Conservation (phyloP, 108 stramenopile species). For the Pelagomonas calceolata region DNA sequence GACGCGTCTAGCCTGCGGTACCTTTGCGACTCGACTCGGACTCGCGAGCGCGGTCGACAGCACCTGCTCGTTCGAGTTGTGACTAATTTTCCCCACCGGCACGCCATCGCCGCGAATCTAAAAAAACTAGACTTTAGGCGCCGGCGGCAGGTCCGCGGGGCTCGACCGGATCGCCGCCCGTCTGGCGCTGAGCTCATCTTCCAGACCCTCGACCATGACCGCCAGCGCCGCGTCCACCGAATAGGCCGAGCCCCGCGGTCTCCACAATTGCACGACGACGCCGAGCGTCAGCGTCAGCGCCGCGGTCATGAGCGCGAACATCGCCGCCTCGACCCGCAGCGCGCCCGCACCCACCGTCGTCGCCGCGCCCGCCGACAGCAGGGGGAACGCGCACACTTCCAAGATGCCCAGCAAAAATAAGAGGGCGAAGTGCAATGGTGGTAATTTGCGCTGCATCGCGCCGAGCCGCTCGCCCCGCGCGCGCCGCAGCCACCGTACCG, state of each 20-base stretch:
- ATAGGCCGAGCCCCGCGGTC: conserved; percentile 22
- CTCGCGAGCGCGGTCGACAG: no score
- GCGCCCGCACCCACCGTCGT: conserved; percentile 27
- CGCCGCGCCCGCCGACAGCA: conserved; percentile 34
- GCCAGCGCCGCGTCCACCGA: conserved; percentile 33
- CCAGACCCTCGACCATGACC: conserved; percentile 34
- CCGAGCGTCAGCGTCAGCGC: conserved; percentile 52
- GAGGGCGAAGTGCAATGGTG: conserved; percentile 27
- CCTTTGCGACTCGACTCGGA: no score
- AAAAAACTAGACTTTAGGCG: no score
- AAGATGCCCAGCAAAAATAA: conserved; percentile 29
- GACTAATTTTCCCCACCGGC: no score
- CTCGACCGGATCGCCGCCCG: not conserved
- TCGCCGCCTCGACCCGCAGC: conserved; percentile 30
- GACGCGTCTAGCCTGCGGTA: no score
- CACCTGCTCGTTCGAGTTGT: no score
- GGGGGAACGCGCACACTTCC: conserved; percentile 31
- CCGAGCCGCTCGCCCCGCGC: conserved; percentile 36
- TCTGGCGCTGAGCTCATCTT: conserved; percentile 28
- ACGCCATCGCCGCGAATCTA: no score
- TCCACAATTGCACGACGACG: conserved; percentile 17
- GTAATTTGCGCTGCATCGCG: conserved; percentile 41
- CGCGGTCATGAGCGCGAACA: conserved; percentile 41
- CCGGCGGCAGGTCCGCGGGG: no score
- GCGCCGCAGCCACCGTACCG: conserved; percentile 28